phyloP scores from a whole-genome alignment of 768 basidiomycete species.

The Auricularia sp. region DNA sequence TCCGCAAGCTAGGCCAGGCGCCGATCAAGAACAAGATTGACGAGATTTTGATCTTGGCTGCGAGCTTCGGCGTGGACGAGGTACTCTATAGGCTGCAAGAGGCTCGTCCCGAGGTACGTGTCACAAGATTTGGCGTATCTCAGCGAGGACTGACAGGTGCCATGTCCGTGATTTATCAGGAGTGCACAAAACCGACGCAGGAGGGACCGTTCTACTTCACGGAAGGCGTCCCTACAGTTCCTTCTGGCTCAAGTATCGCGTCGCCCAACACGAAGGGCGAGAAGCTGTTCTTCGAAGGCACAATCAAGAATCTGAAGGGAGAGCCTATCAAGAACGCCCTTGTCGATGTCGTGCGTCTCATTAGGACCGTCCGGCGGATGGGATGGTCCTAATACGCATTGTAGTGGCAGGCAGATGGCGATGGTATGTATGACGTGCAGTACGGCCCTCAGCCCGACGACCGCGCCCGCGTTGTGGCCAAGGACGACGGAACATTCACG shows the following conservation, averaged over 20 bases:
- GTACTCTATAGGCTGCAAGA: slow-evolving; percentile 28
- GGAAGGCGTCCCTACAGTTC: slow-evolving; percentile 21
- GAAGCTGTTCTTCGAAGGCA: slow-evolving; percentile 26
- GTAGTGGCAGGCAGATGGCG: slow-evolving; percentile 33
- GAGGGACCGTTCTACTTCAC: slow-evolving; percentile 26
- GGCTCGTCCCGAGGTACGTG: slow-evolving; percentile 21
- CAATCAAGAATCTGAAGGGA: slow-evolving; percentile 26
- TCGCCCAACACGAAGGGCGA: slow-evolving; percentile 22
- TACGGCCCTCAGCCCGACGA: slow-evolving; percentile 17
- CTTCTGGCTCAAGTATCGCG: slow-evolving; percentile 18
- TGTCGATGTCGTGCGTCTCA: slow-evolving; percentile 24
- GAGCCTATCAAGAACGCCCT: slow-evolving; percentile 23
- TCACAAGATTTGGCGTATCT: no score
- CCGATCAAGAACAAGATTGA: slow-evolving; percentile 28
- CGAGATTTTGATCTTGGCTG: slow-evolving; percentile 23
- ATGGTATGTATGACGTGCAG: slow-evolving; percentile 28
- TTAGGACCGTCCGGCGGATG: neutral
- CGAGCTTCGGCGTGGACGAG: slow-evolving; percentile 28
- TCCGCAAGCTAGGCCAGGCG: slow-evolving; percentile 29
- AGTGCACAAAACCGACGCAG: slow-evolving; percentile 24
- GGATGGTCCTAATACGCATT: neutral
- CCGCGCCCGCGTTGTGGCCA: slow-evolving; percentile 21
- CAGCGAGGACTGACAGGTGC: no score
- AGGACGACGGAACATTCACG: slow-evolving; percentile 20
- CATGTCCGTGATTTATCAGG: slow-evolving; percentile 9